Evolutionary conservation across 2,329 filamentous ascomycete species (phyloP).

Genomic region (Escovopsis sp.): DNA sequence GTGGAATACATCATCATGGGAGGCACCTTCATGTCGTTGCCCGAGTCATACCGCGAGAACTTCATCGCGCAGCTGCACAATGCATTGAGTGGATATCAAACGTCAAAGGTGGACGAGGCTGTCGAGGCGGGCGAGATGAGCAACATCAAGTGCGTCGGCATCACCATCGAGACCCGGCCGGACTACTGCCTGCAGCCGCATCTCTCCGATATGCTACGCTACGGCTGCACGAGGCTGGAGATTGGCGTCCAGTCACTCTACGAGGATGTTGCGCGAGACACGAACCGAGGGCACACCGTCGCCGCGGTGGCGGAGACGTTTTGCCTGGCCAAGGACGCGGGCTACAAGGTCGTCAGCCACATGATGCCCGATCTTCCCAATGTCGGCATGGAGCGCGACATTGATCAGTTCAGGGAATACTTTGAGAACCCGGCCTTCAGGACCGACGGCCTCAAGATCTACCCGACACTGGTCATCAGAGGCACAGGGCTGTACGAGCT

Average conservation of each 20-base stretch:
- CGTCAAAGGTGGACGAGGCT: conserved; percentile 85
- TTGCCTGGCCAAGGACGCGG: conserved; percentile 90
- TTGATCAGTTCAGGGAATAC: conserved; percentile 95
- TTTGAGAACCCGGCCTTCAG: conserved; percentile 94
- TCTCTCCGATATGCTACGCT: conserved; percentile 89
- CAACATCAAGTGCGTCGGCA: conserved; percentile 93
- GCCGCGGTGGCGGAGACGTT: conserved; percentile 93
- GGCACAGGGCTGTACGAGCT: conserved; percentile 94
- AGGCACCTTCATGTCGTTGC: conserved; percentile 94
- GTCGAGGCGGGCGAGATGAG: conserved; percentile 92
- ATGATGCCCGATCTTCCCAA: conserved; percentile 99
- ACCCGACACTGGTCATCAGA: conserved; percentile 91
- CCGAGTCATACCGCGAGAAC: conserved; percentile 75
- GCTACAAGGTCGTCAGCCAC: conserved; percentile 97
- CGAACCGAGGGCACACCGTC: conserved; percentile 92
- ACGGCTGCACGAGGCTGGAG: conserved; percentile 88
- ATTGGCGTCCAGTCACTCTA: conserved; percentile 94
- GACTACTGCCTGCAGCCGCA: conserved; percentile 97
- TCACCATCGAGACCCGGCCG: conserved; percentile 93
- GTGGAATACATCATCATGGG: conserved; percentile 99
- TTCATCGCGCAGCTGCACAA: conserved; percentile 97
- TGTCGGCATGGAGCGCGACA: conserved; percentile 93
- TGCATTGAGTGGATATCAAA: conserved; percentile 89
- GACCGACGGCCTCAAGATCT: conserved; percentile 95
- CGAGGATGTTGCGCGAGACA: conserved; percentile 95